Evolutionary conservation across 1,284 basidiomycete species (phyloP), one percentile per base, ranked within the genome.

Genomic region (Gymnopus androsaceus): DNA sequence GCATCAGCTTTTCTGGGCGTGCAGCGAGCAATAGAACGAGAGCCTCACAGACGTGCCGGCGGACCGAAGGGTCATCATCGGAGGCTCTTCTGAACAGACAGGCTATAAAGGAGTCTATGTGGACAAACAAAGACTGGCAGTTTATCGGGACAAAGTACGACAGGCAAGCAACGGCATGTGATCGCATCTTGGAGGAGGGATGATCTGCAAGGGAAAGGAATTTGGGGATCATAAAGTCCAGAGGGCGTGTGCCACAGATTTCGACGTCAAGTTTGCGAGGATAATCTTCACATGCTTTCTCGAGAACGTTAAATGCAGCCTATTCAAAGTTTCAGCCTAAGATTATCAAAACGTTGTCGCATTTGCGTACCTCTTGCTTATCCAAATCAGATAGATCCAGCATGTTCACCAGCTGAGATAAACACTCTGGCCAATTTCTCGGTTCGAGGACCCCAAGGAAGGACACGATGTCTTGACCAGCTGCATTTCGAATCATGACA

Each of bases 221-320:
- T 69, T 97, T 95, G 57, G 95, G 95, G 63, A 98, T 89, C 87
- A 97, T 93, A 71, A 87, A 93, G 72, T 97, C 94, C 59, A 97
- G 82, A 1, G 94, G 92, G 57, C 92, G 83, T 25, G 86, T 85
- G 48, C 94, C 94, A 62, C 84, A 87, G 68, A 98, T 91, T 60
- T 94, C 89, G 62, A 97, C 85, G 72, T 98, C 96, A 71, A 99
- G 83, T 73, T 96, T 95, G 60, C 92, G 85, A 4, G 96, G 95
- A 62, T 95, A 96, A 70, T 99, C 97, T 75, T 98, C 94, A 72
- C 94, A 96, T 55, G 97, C 89, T 72, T 97, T 98, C 70, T 95
- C 91, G 51, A 99, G 82, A 6, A 95, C 91, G 69, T 92, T 92
- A 76, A 98, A 97, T 14, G 95, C 93, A 48, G 93, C 93, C 94